Evolutionary conservation across 805 yeast species (phyloP).

Genomic region (Isabelozyma rhagii): DNA sequence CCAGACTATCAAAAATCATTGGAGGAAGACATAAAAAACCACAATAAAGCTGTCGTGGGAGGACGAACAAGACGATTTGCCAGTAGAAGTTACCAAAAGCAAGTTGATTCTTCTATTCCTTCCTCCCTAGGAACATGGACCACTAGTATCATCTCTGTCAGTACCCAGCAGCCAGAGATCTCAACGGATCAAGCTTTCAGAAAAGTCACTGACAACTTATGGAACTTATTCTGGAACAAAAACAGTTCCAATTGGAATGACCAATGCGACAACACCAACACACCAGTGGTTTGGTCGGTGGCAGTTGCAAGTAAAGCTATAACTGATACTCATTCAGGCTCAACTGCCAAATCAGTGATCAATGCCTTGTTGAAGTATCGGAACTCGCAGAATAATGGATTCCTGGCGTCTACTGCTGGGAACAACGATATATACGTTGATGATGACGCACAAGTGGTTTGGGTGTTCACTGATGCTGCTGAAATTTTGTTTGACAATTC

Average conservation of each 20-base stretch:
- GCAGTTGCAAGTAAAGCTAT: conserved; percentile 23
- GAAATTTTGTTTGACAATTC: neutral
- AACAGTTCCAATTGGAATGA: conserved; percentile 10
- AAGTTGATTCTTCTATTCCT: neutral
- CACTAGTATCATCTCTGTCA: conserved; percentile 7
- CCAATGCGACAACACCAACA: conserved; percentile 6
- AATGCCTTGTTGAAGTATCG: conserved; percentile 10
- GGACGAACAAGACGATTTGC: neutral
- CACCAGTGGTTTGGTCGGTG: conserved; percentile 20
- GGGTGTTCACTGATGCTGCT: conserved; percentile 16
- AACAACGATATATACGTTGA: conserved; percentile 22
- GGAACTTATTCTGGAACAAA: conserved; percentile 10
- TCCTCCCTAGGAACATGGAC: conserved; percentile 1
- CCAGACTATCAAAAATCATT: neutral
- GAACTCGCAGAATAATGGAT: conserved; percentile 8
- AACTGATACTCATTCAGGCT: conserved; percentile 4
- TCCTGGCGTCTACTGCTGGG: conserved; percentile 17
- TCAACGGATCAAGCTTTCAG: conserved; percentile 9
- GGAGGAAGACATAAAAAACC: neutral
- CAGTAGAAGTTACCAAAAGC: neutral
- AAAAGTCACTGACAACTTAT: conserved; percentile 5
- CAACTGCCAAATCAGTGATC: conserved; percentile 5
- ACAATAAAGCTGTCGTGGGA: neutral
- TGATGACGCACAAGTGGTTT: conserved; percentile 23
- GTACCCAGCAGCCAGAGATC: conserved; percentile 11